Evolutionary conservation across 176 grass and related monocot genomes (phyloP), one percentile per base, ranked within the genome.

Genomic region (Paspalum vaginatum): DNA sequence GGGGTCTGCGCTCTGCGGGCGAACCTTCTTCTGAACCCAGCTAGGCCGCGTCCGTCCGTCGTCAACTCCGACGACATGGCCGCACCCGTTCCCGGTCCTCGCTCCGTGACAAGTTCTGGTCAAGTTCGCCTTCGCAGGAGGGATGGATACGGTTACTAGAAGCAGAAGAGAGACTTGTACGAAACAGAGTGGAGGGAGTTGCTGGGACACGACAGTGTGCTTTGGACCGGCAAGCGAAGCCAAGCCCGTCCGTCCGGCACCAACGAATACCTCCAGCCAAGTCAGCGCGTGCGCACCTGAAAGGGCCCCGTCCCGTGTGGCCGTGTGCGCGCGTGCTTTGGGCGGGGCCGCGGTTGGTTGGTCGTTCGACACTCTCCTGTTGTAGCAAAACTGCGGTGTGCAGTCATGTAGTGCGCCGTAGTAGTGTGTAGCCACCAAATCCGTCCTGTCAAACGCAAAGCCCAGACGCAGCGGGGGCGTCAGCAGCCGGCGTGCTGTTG

Each of bases 331-430:
- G 18, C 2, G 38, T 39, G 24, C 17, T 24, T 42, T 25, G 21
- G 47, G 17, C 6, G 48, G 26, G 58, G 25, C 77, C 85, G 75
- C 26, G 65, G 72, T 56, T 65, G 65, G 72, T 56, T 65, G 73
- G 79, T 27, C 15, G 24, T 4, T 61, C 26, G 22, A 25, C 72
- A 56, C 39, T 20, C 5, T 6, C 20, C 4, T 22, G 8, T 47
- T 48, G 22, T 32, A 11, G 40, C 39, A 17, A 24, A 11, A 18
- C 0, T 70, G 25, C 25, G 54, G 64, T 70, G 32, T 46, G 50
- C 15, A 7, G 61, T 77, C 63, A 81, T 32, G 32, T 1, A 32
- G 32, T 32, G 3, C n/a, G n/a, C n/a, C n/a, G n/a, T n/a, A n/a
- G n/a, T n/a, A 32, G 64, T 70, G 32, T 46, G 50, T n/a, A 7